Conservation (phyloP, 2,329 filamentous ascomycete species). For the Sclerotinia sclerotiorum region DNA sequence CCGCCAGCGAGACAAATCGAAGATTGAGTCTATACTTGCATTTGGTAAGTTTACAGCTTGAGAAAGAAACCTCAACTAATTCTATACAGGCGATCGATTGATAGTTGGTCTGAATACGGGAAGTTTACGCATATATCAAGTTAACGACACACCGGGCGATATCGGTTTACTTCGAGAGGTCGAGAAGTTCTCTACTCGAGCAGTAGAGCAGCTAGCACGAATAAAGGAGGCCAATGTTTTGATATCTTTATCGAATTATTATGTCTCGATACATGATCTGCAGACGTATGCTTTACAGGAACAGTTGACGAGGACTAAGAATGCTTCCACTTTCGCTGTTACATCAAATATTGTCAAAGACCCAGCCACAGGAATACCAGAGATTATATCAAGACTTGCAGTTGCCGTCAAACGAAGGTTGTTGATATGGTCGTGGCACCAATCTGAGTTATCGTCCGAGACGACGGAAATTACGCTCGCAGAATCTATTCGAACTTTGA, state of each 20-base stretch:
- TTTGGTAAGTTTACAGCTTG: conserved; percentile 59
- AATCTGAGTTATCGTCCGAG: conserved; percentile 79
- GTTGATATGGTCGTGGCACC: conserved; percentile 92
- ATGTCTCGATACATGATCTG: conserved; percentile 86
- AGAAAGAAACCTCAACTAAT: conserved; percentile 26
- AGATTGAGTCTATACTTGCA: conserved; percentile 92
- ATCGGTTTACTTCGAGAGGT: conserved; percentile 88
- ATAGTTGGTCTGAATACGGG: conserved; percentile 91
- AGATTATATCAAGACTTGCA: conserved; percentile 87
- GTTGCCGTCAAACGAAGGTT: conserved; percentile 91
- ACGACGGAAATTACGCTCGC: conserved; percentile 75
- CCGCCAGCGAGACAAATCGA: conserved; percentile 90
- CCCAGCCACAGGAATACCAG: conserved; percentile 78
- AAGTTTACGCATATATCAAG: conserved; percentile 82
- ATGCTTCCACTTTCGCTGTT: conserved; percentile 85
- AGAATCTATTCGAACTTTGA: conserved; percentile 83
- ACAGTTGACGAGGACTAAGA: conserved; percentile 77
- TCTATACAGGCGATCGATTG: conserved; percentile 71
- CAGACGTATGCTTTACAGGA: conserved; percentile 81
- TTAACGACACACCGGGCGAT: conserved; percentile 65
- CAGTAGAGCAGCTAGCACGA: conserved; percentile 89
- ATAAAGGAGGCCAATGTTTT: conserved; percentile 94
- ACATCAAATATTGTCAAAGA: conserved; percentile 96
- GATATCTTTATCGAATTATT: conserved; percentile 85
- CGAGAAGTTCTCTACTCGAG: conserved; percentile 87